Conservation (phyloP, 2,329 filamentous ascomycete species). For the Colletotrichum paranaense region DNA sequence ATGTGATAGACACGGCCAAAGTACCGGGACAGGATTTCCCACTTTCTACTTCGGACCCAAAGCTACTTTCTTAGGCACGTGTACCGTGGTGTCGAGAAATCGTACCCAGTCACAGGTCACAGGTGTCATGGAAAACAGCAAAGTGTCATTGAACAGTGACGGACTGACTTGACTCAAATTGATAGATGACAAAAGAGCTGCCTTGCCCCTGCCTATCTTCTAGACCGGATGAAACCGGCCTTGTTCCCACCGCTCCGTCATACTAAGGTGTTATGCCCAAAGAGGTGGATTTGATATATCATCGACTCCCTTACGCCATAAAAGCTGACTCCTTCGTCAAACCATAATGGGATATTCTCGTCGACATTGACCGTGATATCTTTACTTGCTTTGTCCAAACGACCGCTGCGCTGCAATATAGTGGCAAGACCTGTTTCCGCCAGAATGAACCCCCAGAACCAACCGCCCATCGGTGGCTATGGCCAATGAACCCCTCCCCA, state of each 20-base stretch:
- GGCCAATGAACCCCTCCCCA: conserved; percentile 15
- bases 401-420: conserved; percentile 24
- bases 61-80: not conserved
- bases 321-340: conserved; percentile 11
- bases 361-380: conserved; percentile 30
- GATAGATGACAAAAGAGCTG: conserved; percentile 23
- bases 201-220: conserved; percentile 9
- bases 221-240: not conserved
- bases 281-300: conserved; percentile 22
- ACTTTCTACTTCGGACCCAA: not conserved
- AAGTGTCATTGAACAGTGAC: not conserved
- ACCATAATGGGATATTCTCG: conserved; percentile 25
- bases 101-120: not conserved
- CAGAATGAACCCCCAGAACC: conserved; percentile 26
- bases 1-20: not conserved
- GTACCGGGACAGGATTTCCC: not conserved
- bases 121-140: not conserved
- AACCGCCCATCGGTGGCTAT: conserved; percentile 29
- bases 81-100: not conserved
- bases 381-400: conserved; percentile 20
- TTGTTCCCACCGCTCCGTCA: conserved; percentile 1
- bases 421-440: conserved; percentile 21
- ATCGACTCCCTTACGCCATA: conserved; percentile 10
- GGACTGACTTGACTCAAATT: conserved; percentile 28
- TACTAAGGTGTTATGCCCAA: conserved; percentile 3